Conservation (phyloP, 345 rosid genomes). For the Eucalyptus polyanthemos region DNA sequence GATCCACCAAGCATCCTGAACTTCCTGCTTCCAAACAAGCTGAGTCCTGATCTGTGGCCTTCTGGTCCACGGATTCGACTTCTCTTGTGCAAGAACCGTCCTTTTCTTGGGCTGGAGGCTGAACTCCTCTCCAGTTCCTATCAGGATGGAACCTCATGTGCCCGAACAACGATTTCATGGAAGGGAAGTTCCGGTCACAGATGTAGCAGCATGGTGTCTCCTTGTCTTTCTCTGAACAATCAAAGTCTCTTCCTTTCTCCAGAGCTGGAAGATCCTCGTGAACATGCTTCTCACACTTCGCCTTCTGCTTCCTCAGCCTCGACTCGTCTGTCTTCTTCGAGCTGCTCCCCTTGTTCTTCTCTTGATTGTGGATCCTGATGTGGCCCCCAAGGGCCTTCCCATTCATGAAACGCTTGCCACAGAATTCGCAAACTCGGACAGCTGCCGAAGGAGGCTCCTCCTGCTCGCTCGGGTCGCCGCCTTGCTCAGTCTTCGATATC, state of each 20-base stretch:
- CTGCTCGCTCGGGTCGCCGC: background rate
- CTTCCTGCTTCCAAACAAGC: background rate
- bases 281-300: background rate
- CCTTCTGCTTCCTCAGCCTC: background rate
- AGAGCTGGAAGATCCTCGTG: background rate
- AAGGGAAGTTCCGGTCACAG: background rate
- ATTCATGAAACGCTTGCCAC: conserved; percentile 18
- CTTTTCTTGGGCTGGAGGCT: conserved; percentile 24
- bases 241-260: background rate
- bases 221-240: background rate
- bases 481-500: background rate
- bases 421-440: conserved; percentile 10
- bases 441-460: background rate
- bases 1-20: background rate
- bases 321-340: background rate
- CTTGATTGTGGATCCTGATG: conserved; percentile 2
- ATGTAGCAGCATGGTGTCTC: background rate
- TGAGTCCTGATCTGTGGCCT: background rate
- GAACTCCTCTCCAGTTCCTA: conserved; percentile 47
- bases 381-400: conserved; percentile 12
- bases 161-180: conserved; percentile 47
- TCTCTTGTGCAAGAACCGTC: background rate
- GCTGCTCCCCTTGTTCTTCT: background rate
- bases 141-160: conserved; percentile 87
- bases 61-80: background rate